A percentile compares a stretch with the other conserved stretches of the same genome.
Evolutionary conservation across 108 stramenopile genomes (phyloP).

Genomic region (Aureococcus anophagefferens): DNA sequence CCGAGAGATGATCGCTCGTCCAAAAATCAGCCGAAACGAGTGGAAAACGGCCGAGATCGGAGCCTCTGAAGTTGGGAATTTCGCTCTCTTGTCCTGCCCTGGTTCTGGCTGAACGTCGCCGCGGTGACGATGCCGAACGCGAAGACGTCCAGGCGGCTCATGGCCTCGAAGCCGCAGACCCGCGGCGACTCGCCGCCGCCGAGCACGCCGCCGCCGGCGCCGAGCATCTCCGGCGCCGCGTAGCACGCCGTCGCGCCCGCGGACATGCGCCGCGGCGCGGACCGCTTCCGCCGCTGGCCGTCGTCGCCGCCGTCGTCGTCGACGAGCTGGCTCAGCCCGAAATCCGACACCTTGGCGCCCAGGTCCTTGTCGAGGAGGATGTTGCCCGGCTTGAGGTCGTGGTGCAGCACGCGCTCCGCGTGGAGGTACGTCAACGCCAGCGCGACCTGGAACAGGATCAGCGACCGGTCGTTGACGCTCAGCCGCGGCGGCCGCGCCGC

Average conservation of each 20-base stretch:
- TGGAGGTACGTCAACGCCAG: conserved; percentile 32
- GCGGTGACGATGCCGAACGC: conserved; percentile 14
- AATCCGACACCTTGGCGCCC: not conserved
- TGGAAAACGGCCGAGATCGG: too few species aligned
- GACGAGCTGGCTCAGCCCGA: not conserved
- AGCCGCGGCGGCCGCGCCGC: not conserved
- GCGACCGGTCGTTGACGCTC: not conserved
- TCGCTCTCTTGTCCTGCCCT: too few species aligned
- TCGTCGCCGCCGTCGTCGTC: not conserved
- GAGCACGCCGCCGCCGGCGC: not conserved
- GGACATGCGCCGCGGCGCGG: conserved; percentile 5
- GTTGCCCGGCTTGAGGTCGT: conserved; percentile 37
- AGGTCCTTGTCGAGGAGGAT: conserved; percentile 21
- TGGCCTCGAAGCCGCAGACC: not conserved
- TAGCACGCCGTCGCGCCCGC: not conserved
- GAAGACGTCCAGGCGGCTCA: conserved; percentile 20
- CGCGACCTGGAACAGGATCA: conserved; percentile 7
- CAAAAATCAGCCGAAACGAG: too few species aligned
- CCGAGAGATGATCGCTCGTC: too few species aligned
- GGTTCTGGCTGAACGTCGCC: conserved; percentile 5
- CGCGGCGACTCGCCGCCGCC: not conserved
- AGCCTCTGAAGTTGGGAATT: too few species aligned
- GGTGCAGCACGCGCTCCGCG: conserved; percentile 25
- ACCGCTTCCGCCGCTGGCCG: not conserved
- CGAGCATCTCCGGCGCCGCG: not conserved